Evolutionary conservation across 2,329 filamentous ascomycete species (phyloP).

Genomic region (Neofusicoccum sp.): DNA sequence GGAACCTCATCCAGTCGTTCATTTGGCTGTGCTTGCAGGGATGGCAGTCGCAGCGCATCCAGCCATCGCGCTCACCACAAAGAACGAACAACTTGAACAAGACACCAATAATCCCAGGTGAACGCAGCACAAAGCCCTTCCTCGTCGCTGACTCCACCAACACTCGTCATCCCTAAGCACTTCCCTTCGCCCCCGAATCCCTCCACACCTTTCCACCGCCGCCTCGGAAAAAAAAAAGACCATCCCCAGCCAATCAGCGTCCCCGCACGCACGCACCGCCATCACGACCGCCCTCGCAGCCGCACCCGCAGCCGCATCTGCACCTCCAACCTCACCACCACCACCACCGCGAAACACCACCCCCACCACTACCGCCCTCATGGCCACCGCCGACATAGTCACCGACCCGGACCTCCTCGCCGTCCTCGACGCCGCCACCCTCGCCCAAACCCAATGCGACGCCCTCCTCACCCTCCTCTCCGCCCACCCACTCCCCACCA

Average conservation of each 20-base stretch:
- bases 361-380: neutral
- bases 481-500: constrained; percentile 41
- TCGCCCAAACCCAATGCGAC: constrained; percentile 72
- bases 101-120: too few relatives aligned
- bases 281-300: neutral
- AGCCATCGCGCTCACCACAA: neutral
- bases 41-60: neutral
- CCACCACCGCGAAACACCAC: neutral
- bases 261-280: neutral
- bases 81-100: neutral
- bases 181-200: neutral
- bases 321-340: neutral
- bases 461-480: constrained; percentile 60
- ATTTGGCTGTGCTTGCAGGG: neutral
- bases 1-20: too few relatives aligned
- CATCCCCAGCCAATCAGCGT: neutral
- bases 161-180: too few relatives aligned
- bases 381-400: constrained; percentile 49
- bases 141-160: too few relatives aligned
- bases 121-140: too few relatives aligned
- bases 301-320: neutral
- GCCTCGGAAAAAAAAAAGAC: neutral
- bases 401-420: constrained; percentile 66
- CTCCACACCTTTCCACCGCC: neutral
- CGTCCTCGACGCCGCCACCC: constrained; percentile 71